A percentile compares a stretch with the other conserved stretches of the same genome.
These are phyloP conservation scores for Rhodomyrtus psidioides DNA, from an alignment of 441 rosid species.

Conservation along the genomic window DNA sequence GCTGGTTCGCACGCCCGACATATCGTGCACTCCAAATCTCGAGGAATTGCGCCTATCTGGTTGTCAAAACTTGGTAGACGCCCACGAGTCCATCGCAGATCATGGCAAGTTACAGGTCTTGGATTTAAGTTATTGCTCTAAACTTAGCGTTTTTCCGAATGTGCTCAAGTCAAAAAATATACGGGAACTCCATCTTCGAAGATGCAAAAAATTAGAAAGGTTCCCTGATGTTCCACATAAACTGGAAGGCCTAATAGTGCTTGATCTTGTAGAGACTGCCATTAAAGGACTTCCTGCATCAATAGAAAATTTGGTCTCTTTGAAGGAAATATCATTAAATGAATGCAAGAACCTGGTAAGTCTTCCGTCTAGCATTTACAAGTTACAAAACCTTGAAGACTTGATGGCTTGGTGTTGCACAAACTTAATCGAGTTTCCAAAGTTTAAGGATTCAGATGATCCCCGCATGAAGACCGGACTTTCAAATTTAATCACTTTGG, in stretches of 20 bases:
- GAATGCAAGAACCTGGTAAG: too few species aligned
- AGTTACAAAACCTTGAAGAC: not conserved
- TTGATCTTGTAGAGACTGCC: not conserved
- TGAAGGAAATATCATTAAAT: too few species aligned
- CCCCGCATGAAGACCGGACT: accelerated
- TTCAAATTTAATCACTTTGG: accelerated
- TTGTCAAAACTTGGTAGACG: not conserved
- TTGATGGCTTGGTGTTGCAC: too few species aligned
- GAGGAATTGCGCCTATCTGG: accelerated
- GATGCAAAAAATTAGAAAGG: not conserved
- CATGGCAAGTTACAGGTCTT: not conserved
- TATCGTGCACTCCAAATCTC: accelerated
- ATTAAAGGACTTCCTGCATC: not conserved
- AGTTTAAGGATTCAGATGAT: accelerated
- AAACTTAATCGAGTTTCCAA: not conserved
- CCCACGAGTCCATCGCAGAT: not conserved
- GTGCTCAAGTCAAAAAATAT: not conserved
- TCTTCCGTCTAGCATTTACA: not conserved
- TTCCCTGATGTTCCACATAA: not conserved
- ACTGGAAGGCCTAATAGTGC: accelerated
- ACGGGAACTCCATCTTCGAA: accelerated
- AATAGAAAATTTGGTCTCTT: not conserved
- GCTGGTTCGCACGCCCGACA: accelerated
- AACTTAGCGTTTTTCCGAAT: not conserved
- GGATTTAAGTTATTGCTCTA: accelerated